Conservation (phyloP, 805 yeast genomes). For the Candida ascalaphidarum region DNA sequence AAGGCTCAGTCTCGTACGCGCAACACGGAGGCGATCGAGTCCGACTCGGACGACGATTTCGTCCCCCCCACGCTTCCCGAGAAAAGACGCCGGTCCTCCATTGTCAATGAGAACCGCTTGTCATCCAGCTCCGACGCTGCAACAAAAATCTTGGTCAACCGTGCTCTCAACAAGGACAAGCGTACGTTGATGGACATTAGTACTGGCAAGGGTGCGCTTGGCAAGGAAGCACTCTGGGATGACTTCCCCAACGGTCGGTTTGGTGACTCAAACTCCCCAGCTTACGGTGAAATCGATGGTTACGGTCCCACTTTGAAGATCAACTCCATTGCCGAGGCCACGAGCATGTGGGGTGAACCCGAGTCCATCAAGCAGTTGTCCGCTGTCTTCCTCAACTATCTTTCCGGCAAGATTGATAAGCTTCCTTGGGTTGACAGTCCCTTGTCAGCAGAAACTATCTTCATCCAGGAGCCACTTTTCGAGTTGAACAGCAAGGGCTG, state of each 20-base stretch:
- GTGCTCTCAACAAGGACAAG: constrained; percentile 25
- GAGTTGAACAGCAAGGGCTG: constrained; percentile 65
- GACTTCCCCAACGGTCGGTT: constrained; percentile 94
- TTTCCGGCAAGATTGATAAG: constrained; percentile 65
- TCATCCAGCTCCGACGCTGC: constrained; percentile 11
- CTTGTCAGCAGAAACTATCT: constrained; percentile 79
- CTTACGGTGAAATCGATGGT: constrained; percentile 96
- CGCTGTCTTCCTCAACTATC: constrained; percentile 58
- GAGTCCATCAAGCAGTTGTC: constrained; percentile 50
- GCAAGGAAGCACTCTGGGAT: constrained; percentile 94
- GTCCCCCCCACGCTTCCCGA: constrained; percentile 11
- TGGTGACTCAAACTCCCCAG: constrained; percentile 93
- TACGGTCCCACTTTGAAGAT: constrained; percentile 89
- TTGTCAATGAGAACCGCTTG: constrained; percentile 33
- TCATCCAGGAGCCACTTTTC: constrained; percentile 86
- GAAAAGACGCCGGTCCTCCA: constrained; percentile 27
- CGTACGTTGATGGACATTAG: constrained; percentile 68
- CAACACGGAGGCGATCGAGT: constrained; percentile 26
- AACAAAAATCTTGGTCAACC: constrained; percentile 13
- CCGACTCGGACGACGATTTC: constrained; percentile 28
- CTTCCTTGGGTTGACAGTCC: constrained; percentile 92
- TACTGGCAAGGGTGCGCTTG: constrained; percentile 74
- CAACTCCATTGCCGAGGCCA: constrained; percentile 51
- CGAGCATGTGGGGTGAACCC: constrained; percentile 77
- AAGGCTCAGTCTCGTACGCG: constrained; percentile 13